Evolutionary conservation across 345 rosid genomes (phyloP), one percentile per base, ranked within the genome.

Genomic region (Salix viminalis): DNA sequence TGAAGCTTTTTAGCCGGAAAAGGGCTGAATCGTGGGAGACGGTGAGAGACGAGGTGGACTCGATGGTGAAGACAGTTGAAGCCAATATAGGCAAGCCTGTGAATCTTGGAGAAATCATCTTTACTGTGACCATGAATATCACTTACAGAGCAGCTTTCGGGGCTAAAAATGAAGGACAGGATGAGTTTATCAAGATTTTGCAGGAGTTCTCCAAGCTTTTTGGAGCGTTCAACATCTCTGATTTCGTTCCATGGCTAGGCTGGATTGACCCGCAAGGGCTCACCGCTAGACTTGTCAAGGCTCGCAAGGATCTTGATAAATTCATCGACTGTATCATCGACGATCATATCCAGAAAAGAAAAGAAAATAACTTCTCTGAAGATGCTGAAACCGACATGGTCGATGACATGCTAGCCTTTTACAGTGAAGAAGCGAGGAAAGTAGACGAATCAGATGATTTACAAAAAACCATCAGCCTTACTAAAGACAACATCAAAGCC

Each of bases 21-120:
- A 50, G 99, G 67, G 97, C 92, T 0, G 99, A 92, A 82, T 96
- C 99, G 0, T 96, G 98, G 99, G 91, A 85, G 15, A 94, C 99
- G 0, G 97, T 96, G 6, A 77, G 97, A 2, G 96, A 96, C 6
- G 99, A 96, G 84, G 97, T 96, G 2, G 93, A 91, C 23, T 67
- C 50, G 8, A 79, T 81, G 67, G 83, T 96, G 26, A 82, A 76
- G 39, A 14, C 84, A 0, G 88, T 89, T 8, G 85, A 86, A 6
- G 74, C 64, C 46, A 87, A 79, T 72, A 66, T 80, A 1, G 94
- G 97, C 13, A 88, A 78, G 7, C 34, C 91, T 0, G 62, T 96
- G 23, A 96, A 94, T 75, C 84, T 96, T 2, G 97, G 98, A 5
- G 97, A 94, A 80, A 44, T 82, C 50, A 90, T 94, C 21, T 96